Conservation (phyloP, 352 stramenopile species). For the Phytophthora litchii region DNA sequence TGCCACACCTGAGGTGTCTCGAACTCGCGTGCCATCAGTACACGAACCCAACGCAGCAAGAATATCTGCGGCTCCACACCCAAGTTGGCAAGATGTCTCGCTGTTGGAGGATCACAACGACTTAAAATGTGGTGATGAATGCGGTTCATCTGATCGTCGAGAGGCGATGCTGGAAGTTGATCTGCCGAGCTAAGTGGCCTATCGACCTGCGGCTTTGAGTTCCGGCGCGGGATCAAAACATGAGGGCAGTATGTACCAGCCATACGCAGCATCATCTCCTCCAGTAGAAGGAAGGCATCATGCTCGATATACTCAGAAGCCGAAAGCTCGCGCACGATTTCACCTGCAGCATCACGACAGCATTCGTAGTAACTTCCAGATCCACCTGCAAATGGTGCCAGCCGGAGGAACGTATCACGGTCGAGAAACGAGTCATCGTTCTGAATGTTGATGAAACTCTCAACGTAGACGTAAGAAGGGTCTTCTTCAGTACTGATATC, state of each 20-base stretch:
- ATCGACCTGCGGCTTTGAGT: constrained; percentile 19
- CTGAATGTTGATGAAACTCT: constrained; percentile 65
- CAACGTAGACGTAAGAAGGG: constrained; percentile 72
- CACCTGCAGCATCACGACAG: constrained; percentile 57
- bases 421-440: constrained; percentile 52
- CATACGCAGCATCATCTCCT: constrained; percentile 81
- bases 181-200: constrained; percentile 32
- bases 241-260: constrained; percentile 68
- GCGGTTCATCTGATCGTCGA: constrained; percentile 78
- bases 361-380: constrained; percentile 62
- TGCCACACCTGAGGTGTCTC: constrained; percentile 77
- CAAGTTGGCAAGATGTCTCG: constrained; percentile 50
- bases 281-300: constrained; percentile 67
- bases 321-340: constrained; percentile 62
- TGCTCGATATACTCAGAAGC: constrained; percentile 57
- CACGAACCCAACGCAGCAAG: constrained; percentile 72
- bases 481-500: constrained; percentile 46
- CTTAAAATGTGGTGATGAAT: constrained; percentile 73
- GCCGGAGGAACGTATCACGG: constrained; percentile 46
- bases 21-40: constrained; percentile 82
- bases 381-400: constrained; percentile 51
- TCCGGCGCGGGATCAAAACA: constrained; percentile 9
- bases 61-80: constrained; percentile 78
- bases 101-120: constrained; percentile 66
- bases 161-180: constrained; percentile 47